phyloP scores from a whole-genome alignment of 495 filamentous ascomycete genomes.

The Hypoxylon rickii region DNA sequence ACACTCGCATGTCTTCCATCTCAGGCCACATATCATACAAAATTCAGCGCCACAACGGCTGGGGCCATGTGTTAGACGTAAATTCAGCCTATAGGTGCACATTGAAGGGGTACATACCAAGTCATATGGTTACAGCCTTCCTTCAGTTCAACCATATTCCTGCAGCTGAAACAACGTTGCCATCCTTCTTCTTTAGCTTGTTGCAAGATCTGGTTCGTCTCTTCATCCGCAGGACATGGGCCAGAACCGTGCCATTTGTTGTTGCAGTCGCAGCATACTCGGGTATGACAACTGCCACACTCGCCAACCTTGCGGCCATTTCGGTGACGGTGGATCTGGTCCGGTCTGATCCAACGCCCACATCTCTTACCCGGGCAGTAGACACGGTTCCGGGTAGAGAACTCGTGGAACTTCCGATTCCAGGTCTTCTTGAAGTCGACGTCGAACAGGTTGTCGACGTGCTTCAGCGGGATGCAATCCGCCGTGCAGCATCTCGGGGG shows the following conservation, averaged over 20 bases:
- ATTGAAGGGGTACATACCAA: slow-evolving; percentile 57
- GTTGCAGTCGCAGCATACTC: slow-evolving; percentile 75
- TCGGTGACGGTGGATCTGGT: slow-evolving; percentile 59
- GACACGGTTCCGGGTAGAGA: slow-evolving; percentile 70
- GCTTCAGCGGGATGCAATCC: slow-evolving; percentile 71
- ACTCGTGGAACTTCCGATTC: slow-evolving; percentile 78
- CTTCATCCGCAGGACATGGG: slow-evolving; percentile 74
- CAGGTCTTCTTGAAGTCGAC: slow-evolving; percentile 72
- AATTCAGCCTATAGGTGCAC: not conserved
- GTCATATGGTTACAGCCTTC: slow-evolving; percentile 88
- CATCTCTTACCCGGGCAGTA: slow-evolving; percentile 74
- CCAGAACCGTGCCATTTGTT: slow-evolving; percentile 68
- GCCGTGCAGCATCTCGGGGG: slow-evolving; percentile 76
- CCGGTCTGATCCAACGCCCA: slow-evolving; percentile 75
- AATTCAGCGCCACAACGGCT: slow-evolving; percentile 80
- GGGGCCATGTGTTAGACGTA: slow-evolving; percentile 18
- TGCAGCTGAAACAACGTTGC: slow-evolving; percentile 78
- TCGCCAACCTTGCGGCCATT: slow-evolving; percentile 58
- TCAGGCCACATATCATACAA: slow-evolving; percentile 77
- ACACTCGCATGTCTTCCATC: slow-evolving; percentile 84
- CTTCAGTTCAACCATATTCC: slow-evolving; percentile 74
- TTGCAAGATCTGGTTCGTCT: slow-evolving; percentile 65
- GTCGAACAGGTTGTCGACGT: slow-evolving; percentile 76
- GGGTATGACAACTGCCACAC: slow-evolving; percentile 70
- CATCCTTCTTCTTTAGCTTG: slow-evolving; percentile 73